These are phyloP conservation scores for Reticulomyxa filosa DNA, from an alignment of 78 protist species.

Conservation along the genomic window DNA sequence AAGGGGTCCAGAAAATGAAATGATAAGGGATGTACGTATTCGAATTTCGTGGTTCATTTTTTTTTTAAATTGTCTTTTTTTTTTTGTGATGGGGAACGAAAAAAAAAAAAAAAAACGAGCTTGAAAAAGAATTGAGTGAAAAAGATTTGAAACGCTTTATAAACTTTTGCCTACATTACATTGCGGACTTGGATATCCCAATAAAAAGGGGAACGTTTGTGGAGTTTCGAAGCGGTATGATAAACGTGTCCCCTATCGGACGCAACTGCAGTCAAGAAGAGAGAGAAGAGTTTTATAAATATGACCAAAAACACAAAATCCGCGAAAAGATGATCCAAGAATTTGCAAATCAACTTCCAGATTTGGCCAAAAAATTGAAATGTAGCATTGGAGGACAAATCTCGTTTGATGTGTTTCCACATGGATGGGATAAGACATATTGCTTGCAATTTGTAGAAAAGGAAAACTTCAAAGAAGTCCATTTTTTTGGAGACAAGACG, in stretches of 20 bases:
- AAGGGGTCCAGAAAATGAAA: neutral
- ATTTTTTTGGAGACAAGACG: slow-evolving; percentile 78
- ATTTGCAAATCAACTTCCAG: no score
- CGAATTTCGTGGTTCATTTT: neutral
- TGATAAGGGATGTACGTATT: neutral
- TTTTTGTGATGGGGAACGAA: neutral
- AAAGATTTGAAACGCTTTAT: no score
- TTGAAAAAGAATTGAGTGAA: neutral
- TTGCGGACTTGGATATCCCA: slow-evolving; percentile 68
- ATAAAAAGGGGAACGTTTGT: slow-evolving; percentile 80
- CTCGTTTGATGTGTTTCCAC: slow-evolving; percentile 90
- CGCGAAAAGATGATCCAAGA: slow-evolving; percentile 48
- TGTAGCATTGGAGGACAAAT: slow-evolving; percentile 57
- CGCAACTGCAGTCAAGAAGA: slow-evolving; percentile 84
- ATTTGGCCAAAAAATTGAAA: slow-evolving; percentile 51
- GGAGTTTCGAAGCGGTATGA: slow-evolving; percentile 93
- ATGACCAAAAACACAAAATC: slow-evolving; percentile 38
- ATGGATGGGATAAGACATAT: slow-evolving; percentile 31
- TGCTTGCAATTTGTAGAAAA: no score
- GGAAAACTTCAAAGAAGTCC: slow-evolving; percentile 49
- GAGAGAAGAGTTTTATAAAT: slow-evolving; percentile 63
- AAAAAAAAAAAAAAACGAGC: neutral
- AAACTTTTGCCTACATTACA: slow-evolving; percentile 40
- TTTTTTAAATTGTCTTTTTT: neutral
- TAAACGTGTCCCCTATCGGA: slow-evolving; percentile 95